phyloP scores from a whole-genome alignment of 2,329 filamentous ascomycete genomes.

The Ustulina deusta region DNA sequence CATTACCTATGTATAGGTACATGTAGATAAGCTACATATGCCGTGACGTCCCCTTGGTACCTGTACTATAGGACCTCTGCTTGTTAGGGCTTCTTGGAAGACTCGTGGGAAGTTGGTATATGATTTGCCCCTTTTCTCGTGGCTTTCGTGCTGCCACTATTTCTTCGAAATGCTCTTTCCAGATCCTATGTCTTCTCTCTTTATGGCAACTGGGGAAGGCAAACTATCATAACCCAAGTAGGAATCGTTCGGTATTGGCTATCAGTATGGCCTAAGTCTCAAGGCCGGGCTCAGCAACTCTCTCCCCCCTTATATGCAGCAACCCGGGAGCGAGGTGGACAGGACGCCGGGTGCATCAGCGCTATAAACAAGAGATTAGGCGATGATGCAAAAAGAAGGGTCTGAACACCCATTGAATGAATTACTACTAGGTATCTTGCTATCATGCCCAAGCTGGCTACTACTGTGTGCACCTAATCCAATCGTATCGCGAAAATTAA shows the following conservation, averaged over 20 bases:
- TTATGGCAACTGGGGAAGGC: not conserved
- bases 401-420: not conserved
- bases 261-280: not conserved
- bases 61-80: too few relatives aligned
- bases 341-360: not conserved
- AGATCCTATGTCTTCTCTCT: not conserved
- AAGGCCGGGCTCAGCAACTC: not conserved
- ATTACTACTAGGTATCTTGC: not conserved
- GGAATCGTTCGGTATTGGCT: not conserved
- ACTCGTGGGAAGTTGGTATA: not conserved
- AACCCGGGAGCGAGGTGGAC: not conserved
- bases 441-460: not conserved
- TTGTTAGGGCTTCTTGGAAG: not conserved
- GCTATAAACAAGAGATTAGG: not conserved
- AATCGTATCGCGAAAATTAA: not conserved
- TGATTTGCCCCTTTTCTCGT: not conserved
- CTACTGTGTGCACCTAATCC: not conserved
- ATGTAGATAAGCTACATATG: too few relatives aligned
- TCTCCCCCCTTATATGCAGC: conserved; percentile 5
- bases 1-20: too few relatives aligned
- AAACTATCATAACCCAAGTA: too few relatives aligned
- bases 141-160: not conserved
- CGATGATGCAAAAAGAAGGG: not conserved
- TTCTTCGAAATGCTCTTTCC: not conserved
- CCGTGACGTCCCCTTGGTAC: too few relatives aligned